These are phyloP conservation scores for Sphaceloma murrayae DNA, from an alignment of 2,329 filamentous ascomycete genomes.

Conservation along the genomic window DNA sequence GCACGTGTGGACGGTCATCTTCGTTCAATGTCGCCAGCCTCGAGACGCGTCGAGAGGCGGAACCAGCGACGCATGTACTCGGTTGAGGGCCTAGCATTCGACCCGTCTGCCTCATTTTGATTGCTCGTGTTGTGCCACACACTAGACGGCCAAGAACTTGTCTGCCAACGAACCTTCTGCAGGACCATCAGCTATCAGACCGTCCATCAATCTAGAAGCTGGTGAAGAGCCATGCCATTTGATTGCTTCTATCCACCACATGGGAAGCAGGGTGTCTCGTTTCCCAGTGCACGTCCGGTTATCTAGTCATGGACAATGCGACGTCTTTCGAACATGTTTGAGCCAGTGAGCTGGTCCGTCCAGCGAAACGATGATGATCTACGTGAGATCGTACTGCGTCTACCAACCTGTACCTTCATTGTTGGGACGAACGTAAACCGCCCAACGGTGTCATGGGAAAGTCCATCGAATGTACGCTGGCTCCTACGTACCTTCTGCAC, in stretches of 20 bases:
- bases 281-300: neutral
- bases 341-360: no score
- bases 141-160: constrained; percentile 3
- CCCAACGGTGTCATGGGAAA: no score
- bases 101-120: constrained; percentile 5
- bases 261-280: neutral
- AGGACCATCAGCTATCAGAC: neutral
- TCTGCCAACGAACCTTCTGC: neutral
- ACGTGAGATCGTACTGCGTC: no score
- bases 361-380: no score
- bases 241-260: no score
- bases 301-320: neutral
- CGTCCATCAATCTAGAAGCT: neutral
- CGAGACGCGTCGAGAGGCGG: neutral
- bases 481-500: no score
- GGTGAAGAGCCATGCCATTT: no score
- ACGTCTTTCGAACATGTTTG: no score
- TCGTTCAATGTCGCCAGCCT: neutral
- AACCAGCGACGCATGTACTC: constrained; percentile 1
- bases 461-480: no score
- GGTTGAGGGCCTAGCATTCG: constrained; percentile 8
- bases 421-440: no score
- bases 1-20: neutral
- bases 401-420: no score
- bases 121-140: constrained; percentile 11